Evolutionary conservation across 2,329 filamentous ascomycete species (phyloP), one percentile per base, ranked within the genome.

Genomic region (Hypoxylon sp.): DNA sequence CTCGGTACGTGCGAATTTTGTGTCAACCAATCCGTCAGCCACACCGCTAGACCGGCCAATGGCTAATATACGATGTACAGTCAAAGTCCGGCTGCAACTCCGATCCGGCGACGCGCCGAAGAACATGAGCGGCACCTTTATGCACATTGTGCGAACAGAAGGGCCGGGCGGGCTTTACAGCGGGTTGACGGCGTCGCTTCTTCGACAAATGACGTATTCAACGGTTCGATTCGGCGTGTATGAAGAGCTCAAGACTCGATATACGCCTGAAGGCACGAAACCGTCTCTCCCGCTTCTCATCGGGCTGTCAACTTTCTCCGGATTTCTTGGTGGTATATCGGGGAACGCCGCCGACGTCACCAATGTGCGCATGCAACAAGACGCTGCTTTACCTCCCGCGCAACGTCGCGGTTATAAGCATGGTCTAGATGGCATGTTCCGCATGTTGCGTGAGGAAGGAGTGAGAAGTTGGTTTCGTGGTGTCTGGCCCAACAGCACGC

Each of bases 331-430:
- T 67, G 96, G 96, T 52, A 82, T 98, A 48, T 92, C 91, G 5
- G 96, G 96, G 70, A 99, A 98, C 81, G 94, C 94, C 2, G 95
- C 94, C 70, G 96, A 99, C 78, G 94, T 99, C 32, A 85, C 97
- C 75, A 99, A 99, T 80, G 96, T 99, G 52, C 93, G 96, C 71
- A 99, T 99, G 96, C 96, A 99, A 81, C 93, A 97, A 80, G 96
- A 90, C 75, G 90, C 92, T 2, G 89, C 93, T 0, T 87, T 97
- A 1, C 91, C 94, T 0, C 74, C 81, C 0, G 85, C 85, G 4
- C 83, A 96, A 75, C 89, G 93, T 50, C 88, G 95, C 61, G 96
- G 97, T 79, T 99, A 99, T 82, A 90, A 89, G 69, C 87, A 98
- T 78, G 96, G 94, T 2, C 78, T 97, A 50, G 90, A 98, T 76